Base-by-base conservation (phyloP, 345 rosid species). In the Sapria himalayana region DNA sequence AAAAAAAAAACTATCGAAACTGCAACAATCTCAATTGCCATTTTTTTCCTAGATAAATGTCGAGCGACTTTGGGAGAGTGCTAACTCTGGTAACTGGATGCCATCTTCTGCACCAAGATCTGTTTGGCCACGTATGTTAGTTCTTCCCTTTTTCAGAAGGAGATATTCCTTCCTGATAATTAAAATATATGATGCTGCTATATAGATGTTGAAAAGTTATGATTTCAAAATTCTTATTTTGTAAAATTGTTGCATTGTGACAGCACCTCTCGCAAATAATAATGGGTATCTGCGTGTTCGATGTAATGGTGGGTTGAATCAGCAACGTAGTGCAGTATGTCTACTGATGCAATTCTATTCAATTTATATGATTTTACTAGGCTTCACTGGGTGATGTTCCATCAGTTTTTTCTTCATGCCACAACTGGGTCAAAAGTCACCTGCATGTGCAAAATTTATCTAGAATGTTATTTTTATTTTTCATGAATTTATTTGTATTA, bases 91-190 rank as follows among this genome's bases (percentile, higher is more conserved):
- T 37, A 77, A 75, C 25, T 89, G 98, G 95, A 74, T 75, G 60
- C 98, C 98, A 16, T 89, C 98, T 29, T 89, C 98, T 53, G 77
- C 95, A 22, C 98, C 98, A 25, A 67, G 95, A 61, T 74, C 95
- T 51, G 65, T 74, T 46, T 89, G 95, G 98, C 81, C 81, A 12
- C 52, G 98, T 91, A 63, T 33, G 69, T 61, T 53, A 52, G 29
- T 55, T 42, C 16, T 43, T 41, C 37, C 46, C 33, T 58, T 22
- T 12, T 21, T 32, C 42, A 13, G 55, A 59, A 52, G 49, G 20
- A 51, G 7, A 29, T 19, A n/a, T 4, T 20, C 8, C 19, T 22
- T 17, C 5, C 12, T n/a, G 7, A 22, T 24, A 20, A 14, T 25
- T 9, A 23, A 3, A 6, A 4, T 22, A 36, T 21, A 21, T 12